Percentiles rank a stretch among this genome's conserved stretches.
Conservation (phyloP, 148 eudicot species). For the Dysphania ambrosioides region DNA sequence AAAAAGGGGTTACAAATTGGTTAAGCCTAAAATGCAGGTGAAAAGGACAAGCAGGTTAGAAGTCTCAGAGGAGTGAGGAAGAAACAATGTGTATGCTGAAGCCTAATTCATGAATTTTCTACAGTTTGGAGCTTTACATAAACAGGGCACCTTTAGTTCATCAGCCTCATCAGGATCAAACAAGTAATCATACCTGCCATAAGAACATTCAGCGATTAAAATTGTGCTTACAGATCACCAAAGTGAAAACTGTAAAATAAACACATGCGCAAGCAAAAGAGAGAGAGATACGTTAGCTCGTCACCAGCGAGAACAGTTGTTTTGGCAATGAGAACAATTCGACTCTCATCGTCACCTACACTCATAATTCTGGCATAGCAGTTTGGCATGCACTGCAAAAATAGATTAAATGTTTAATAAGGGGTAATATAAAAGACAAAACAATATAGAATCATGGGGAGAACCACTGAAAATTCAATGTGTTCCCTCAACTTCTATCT, state of each 20-base stretch:
- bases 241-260: slow-evolving; percentile 1
- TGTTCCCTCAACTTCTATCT: background rate
- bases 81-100: slow-evolving; percentile 30
- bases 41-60: slow-evolving; percentile 22
- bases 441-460: background rate
- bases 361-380: slow-evolving; percentile 87
- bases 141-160: slow-evolving; percentile 83
- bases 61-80: slow-evolving; percentile 20
- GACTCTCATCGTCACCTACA: slow-evolving; percentile 74
- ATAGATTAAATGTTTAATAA: background rate
- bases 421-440: too few relatives aligned
- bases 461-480: background rate
- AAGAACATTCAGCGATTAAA: background rate
- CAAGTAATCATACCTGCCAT: slow-evolving; percentile 88
- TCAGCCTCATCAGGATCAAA: slow-evolving; percentile 96
- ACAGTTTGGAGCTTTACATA: slow-evolving; percentile 88
- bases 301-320: slow-evolving; percentile 61
- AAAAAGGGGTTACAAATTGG: slow-evolving; percentile 23
- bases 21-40: slow-evolving; percentile 22
- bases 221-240: background rate
- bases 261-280: background rate
- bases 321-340: slow-evolving; percentile 77
- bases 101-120: slow-evolving; percentile 90
- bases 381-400: slow-evolving; percentile 67
- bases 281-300: slow-evolving; percentile 57